Base-by-base conservation (phyloP, 345 rosid species). In the Salix exigua region DNA sequence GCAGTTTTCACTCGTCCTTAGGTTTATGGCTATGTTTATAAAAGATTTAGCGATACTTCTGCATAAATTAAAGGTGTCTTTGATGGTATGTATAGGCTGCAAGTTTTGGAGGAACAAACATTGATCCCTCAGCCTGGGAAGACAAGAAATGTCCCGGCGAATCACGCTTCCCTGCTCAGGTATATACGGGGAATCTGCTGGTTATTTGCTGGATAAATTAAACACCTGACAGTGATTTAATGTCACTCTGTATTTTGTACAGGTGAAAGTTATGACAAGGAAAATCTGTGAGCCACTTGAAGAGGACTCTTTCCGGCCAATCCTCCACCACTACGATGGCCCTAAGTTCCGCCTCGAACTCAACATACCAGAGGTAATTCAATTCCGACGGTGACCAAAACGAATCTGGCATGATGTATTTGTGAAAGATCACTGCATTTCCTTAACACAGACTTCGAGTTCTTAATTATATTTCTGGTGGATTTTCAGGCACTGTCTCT, bases 101-200 rank as follows among this genome's bases (percentile, higher is more conserved):
- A 19, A 83, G 98, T 74, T 96, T 96, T 76, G 99, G 99, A n/a
- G 98, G 99, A 73, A 85, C 95, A 14, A 96, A 96, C 89, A 92
- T 96, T 18, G 99, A 96, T 76, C 91, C 97, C 4, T 75, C 84
- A 14, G 99, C 99, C 40, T 96, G 97, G 87, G 93, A 94, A 78
- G 99, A 94, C 88, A 96, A 96, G 88, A 96, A 96, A 78, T 89
- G 91, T 77, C 82, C 84, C 0, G 98, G 99, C 46, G 99, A 96
- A 62, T 96, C 99, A 0, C 90, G 99, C 1, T 96, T 96, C 79
- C 99, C 99, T 71, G 99, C 99, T 73, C 99, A 96, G 97, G 89
- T 88, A 73, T 60, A 3, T 25, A 12, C 16, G 4, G 1, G 28
- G 3, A 35, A 38, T 7, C 19, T 61, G 5, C 30, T 51, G 17